Evolutionary conservation across 1,139 yeast species (phyloP).

Genomic region (Candida albicans): DNA sequence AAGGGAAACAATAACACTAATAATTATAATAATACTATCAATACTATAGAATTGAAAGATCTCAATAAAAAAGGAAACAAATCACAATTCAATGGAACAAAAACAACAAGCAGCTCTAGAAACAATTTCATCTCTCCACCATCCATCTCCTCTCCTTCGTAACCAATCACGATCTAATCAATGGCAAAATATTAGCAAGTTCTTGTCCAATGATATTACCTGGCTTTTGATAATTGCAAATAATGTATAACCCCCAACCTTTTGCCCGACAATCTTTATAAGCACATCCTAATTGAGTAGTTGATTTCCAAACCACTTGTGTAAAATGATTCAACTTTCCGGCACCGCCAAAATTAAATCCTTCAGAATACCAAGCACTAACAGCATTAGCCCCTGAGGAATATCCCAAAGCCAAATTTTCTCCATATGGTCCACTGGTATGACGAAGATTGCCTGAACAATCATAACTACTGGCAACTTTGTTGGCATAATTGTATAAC

Average conservation of each 20-base stretch:
- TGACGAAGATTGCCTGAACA: conserved; percentile 72
- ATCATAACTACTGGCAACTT: conserved; percentile 62
- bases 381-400: conserved; percentile 55
- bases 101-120: no score
- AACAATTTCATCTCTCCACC: no score
- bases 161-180: background rate
- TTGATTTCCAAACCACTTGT: conserved; percentile 76
- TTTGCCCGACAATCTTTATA: conserved; percentile 42
- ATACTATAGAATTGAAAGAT: no score
- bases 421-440: conserved; percentile 80
- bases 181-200: conserved; percentile 47
- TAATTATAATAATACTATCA: no score
- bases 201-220: conserved; percentile 50
- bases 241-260: conserved; percentile 44
- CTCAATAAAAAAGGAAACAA: no score
- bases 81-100: no score
- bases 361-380: conserved; percentile 84
- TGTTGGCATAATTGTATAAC: conserved; percentile 65
- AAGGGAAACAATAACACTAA: no score
- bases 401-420: conserved; percentile 81
- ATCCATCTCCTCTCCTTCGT: no score
- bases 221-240: conserved; percentile 48
- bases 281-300: conserved; percentile 73
- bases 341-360: no score
- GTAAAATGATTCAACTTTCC: conserved; percentile 67